A percentile compares a stretch with the other conserved stretches of the same genome.
These are phyloP conservation scores for Pythium dissotocum DNA, from an alignment of 352 stramenopile species.

Conservation along the genomic window DNA sequence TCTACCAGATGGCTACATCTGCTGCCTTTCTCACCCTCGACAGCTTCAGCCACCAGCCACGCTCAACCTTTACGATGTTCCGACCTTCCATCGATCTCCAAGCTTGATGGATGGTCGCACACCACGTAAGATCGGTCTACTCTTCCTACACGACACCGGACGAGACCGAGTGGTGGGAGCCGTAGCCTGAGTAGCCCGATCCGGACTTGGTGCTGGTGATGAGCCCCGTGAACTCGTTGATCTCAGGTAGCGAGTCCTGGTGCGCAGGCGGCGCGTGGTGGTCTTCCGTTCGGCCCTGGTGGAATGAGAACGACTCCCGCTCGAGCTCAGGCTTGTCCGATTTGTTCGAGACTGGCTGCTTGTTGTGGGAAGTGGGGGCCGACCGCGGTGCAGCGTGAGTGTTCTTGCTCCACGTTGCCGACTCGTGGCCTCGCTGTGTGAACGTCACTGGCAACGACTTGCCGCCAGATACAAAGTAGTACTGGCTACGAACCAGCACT, in stretches of 20 bases:
- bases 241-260: constrained; percentile 66
- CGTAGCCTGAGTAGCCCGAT: constrained; percentile 9
- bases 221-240: constrained; percentile 71
- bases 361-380: constrained; percentile 5
- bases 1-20: constrained; percentile 12
- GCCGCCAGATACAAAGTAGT: constrained; percentile 76
- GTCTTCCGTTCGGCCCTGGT: constrained; percentile 60
- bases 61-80: constrained; percentile 7
- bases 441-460: constrained; percentile 25
- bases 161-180: constrained; percentile 7
- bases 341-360: not conserved
- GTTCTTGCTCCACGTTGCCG: constrained; percentile 18
- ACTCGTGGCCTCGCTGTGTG: constrained; percentile 15
- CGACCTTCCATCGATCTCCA: not conserved
- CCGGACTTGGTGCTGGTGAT: constrained; percentile 34
- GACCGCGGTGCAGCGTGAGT: constrained; percentile 1
- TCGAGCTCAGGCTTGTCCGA: not conserved
- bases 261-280: constrained; percentile 34
- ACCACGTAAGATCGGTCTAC: not conserved
- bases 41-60: not conserved
- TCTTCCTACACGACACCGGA: constrained; percentile 3
- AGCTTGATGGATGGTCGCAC: not conserved
- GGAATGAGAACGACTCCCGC: constrained; percentile 59
- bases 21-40: constrained; percentile 7
- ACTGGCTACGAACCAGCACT: constrained; percentile 76